Conservation (phyloP, 257 asterid species). For the Paulownia fortunei region DNA sequence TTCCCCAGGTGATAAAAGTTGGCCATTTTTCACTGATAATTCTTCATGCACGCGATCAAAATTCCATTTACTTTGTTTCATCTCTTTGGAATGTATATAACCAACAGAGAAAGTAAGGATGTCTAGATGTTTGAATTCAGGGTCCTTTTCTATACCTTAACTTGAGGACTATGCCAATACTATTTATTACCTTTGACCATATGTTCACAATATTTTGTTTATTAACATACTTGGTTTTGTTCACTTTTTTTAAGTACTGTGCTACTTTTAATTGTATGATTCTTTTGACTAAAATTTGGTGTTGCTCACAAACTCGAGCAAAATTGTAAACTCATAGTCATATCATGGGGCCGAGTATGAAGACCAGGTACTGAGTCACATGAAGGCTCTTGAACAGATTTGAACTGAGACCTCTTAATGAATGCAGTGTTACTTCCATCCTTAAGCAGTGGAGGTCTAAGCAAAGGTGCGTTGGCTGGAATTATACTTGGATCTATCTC, state of each 20-base stretch:
- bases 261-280: too few relatives aligned
- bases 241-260: too few relatives aligned
- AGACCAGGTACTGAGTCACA: background rate
- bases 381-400: constrained; percentile 13
- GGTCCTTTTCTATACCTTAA: background rate
- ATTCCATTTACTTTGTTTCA: background rate
- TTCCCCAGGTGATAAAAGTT: too few relatives aligned
- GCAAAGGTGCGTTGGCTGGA: constrained; percentile 54
- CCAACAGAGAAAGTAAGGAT: background rate
- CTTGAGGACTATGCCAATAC: background rate
- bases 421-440: constrained; percentile 52
- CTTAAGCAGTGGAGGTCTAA: constrained; percentile 36
- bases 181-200: too few relatives aligned
- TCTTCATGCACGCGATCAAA: background rate
- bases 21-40: background rate
- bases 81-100: background rate
- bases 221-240: too few relatives aligned
- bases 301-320: too few relatives aligned
- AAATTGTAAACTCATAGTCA: too few relatives aligned
- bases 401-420: constrained; percentile 4
- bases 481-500: constrained; percentile 44
- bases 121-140: background rate
- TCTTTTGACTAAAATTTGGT: too few relatives aligned
- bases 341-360: too few relatives aligned
- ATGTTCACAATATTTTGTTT: too few relatives aligned